These are phyloP conservation scores for Acidomyces sp. DNA, from an alignment of 495 filamentous ascomycete species.

Conservation along the genomic window DNA sequence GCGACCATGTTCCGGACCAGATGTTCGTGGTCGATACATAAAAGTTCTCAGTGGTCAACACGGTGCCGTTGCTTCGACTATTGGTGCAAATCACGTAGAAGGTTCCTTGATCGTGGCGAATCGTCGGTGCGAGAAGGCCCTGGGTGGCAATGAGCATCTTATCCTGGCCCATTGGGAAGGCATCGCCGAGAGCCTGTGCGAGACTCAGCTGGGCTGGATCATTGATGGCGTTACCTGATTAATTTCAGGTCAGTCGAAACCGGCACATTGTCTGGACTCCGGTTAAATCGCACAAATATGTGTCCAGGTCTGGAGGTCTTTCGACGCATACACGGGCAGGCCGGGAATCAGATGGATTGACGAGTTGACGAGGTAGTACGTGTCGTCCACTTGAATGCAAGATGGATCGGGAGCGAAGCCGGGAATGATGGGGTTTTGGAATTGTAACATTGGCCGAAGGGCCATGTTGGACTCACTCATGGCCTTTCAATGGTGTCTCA, in stretches of 20 bases:
- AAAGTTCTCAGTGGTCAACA: slow-evolving; percentile 17
- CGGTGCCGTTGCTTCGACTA: not conserved
- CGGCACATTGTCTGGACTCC: no score
- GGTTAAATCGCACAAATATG: no score
- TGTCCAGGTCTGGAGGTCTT: slow-evolving; percentile 41
- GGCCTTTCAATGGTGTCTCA: no score
- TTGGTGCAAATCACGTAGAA: slow-evolving; percentile 21
- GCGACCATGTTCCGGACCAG: slow-evolving; percentile 30
- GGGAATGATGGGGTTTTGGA: no score
- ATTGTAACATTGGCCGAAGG: no score
- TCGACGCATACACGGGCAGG: slow-evolving; percentile 40
- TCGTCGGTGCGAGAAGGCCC: slow-evolving; percentile 24
- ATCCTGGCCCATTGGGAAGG: no score
- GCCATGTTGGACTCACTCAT: no score
- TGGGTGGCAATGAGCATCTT: no score
- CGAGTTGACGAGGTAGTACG: slow-evolving; percentile 41
- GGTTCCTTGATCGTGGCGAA: slow-evolving; percentile 20
- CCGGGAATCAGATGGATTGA: slow-evolving; percentile 44
- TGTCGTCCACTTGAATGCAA: slow-evolving; percentile 40
- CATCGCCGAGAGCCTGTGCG: no score
- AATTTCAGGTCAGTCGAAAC: no score
- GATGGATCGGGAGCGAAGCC: slow-evolving; percentile 45
- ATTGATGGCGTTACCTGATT: no score
- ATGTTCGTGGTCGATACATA: slow-evolving; percentile 23
- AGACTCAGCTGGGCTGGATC: no score